Conservation (phyloP, 2,329 filamentous ascomycete genomes). For the Camptophora hylomeconis region DNA sequence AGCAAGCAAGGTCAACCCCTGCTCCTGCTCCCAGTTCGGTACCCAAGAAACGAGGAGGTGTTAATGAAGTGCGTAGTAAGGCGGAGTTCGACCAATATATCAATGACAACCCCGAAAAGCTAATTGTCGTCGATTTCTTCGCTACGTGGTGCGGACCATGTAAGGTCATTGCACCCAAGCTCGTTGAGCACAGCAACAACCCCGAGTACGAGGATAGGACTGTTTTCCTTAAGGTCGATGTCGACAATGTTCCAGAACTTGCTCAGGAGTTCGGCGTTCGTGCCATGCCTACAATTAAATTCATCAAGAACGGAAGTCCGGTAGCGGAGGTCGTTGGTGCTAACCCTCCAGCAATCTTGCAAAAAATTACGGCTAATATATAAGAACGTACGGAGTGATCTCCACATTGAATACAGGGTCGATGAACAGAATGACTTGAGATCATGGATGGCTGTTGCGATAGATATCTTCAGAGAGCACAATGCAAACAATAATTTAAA, state of each 20-base stretch:
- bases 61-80: slow-evolving; percentile 34
- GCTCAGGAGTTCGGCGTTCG: slow-evolving; percentile 66
- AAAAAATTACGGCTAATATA: no score
- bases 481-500: no score
- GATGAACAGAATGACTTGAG: no score
- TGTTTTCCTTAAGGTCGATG: slow-evolving; percentile 81
- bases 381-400: no score
- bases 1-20: slow-evolving; percentile 8
- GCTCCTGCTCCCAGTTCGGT: slow-evolving; percentile 4
- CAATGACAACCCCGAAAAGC: slow-evolving; percentile 34
- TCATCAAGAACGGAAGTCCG: slow-evolving; percentile 72
- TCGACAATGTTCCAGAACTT: slow-evolving; percentile 66
- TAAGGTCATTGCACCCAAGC: slow-evolving; percentile 71
- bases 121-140: slow-evolving; percentile 75
- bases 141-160: slow-evolving; percentile 91
- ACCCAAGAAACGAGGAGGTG: slow-evolving; percentile 13
- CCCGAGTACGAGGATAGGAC: slow-evolving; percentile 45
- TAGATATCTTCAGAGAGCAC: no score
- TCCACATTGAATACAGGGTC: background rate
- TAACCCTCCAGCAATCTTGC: slow-evolving; percentile 59
- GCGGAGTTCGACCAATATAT: slow-evolving; percentile 45
- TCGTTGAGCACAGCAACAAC: slow-evolving; percentile 43
- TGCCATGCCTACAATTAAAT: slow-evolving; percentile 83
- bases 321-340: slow-evolving; percentile 64
- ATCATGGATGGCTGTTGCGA: no score